Evolutionary conservation across 2,329 filamentous ascomycete species (phyloP).

Genomic region (Claviceps sorghi): DNA sequence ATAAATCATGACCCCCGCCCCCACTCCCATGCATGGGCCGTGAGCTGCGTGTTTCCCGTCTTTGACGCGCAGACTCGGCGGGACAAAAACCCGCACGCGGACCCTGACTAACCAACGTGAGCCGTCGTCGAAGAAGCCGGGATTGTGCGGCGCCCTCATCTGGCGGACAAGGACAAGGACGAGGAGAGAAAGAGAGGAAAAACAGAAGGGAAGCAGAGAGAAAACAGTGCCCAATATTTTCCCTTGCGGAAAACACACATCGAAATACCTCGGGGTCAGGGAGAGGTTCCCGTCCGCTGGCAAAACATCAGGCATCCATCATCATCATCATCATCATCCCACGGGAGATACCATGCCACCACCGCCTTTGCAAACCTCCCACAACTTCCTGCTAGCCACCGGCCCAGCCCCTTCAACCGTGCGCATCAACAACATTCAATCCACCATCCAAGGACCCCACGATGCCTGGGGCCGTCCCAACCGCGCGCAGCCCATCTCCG

Average conservation of each 20-base stretch:
- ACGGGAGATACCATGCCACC: background rate
- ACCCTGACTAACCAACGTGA: background rate
- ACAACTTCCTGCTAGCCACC: conserved; percentile 1
- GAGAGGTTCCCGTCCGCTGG: too few species aligned
- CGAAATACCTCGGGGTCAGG: too few species aligned
- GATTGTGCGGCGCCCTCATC: too few species aligned
- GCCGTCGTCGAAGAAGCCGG: background rate
- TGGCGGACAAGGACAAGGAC: background rate
- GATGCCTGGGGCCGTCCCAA: conserved; percentile 53
- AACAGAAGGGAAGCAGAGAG: too few species aligned
- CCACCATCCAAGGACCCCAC: conserved; percentile 38
- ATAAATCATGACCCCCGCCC: too few species aligned
- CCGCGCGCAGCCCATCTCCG: conserved; percentile 44
- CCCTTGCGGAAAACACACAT: too few species aligned
- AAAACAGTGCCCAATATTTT: too few species aligned
- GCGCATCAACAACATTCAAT: conserved; percentile 46
- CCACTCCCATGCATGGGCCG: too few species aligned
- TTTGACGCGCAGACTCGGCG: too few species aligned
- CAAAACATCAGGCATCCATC: background rate
- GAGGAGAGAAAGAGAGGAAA: too few species aligned
- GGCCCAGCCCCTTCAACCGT: conserved; percentile 31
- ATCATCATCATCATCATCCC: background rate
- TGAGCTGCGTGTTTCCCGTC: too few species aligned
- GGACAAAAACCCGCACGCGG: background rate
- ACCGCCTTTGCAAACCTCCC: background rate